phyloP scores from a whole-genome alignment of 352 stramenopile species.

The Globisporangium emineosum region DNA sequence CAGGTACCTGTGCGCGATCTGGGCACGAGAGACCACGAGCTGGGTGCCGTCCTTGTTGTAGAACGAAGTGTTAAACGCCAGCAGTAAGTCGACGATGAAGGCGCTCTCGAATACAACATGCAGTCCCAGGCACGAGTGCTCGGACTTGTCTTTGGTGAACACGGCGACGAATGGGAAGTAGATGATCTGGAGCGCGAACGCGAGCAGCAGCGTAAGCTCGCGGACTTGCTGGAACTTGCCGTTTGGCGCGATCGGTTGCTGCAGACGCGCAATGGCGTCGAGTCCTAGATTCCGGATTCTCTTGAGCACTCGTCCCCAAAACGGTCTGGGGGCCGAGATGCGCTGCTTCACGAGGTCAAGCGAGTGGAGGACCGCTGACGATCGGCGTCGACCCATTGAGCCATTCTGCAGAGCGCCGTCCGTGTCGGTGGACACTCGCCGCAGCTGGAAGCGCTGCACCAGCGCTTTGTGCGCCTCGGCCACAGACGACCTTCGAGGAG shows the following conservation, averaged over 20 bases:
- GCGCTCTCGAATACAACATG: slow-evolving; percentile 2
- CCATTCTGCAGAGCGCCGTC: neutral
- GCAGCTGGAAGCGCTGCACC: slow-evolving; percentile 5
- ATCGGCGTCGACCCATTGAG: neutral
- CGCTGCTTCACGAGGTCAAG: neutral
- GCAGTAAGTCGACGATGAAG: slow-evolving; percentile 2
- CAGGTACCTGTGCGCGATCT: slow-evolving; percentile 13
- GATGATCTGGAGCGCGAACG: slow-evolving; percentile 3
- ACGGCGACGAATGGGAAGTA: slow-evolving; percentile 3
- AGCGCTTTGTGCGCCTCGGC: neutral
- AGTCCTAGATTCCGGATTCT: neutral
- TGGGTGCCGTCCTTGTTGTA: slow-evolving; percentile 9
- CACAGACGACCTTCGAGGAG: neutral
- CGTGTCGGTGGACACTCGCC: neutral
- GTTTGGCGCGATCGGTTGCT: slow-evolving; percentile 1
- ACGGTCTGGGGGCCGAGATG: neutral
- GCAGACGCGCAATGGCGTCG: neutral
- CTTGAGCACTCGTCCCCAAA: neutral
- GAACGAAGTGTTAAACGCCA: slow-evolving; percentile 17
- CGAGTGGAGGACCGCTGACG: neutral
- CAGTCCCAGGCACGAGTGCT: neutral
- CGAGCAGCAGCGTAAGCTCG: neutral
- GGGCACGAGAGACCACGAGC: neutral
- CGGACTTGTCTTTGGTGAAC: neutral
- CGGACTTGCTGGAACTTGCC: neutral